These are phyloP conservation scores for Avena atlantica DNA, from an alignment of 176 grass and related monocot species.

Conservation along the genomic window DNA sequence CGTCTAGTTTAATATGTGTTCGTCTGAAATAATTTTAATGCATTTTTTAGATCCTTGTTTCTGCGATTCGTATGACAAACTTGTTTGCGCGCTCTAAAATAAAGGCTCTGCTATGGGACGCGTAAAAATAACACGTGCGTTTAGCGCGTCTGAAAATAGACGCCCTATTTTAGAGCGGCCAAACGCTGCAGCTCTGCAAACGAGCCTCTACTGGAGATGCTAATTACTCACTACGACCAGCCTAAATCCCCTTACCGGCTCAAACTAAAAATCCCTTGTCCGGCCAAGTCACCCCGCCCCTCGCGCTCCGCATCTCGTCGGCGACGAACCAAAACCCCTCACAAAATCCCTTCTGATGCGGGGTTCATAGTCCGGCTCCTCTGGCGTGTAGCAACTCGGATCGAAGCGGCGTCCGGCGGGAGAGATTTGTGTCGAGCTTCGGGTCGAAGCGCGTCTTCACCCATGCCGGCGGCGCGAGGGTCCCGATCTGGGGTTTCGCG, in stretches of 20 bases:
- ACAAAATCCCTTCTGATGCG: constrained; percentile 36
- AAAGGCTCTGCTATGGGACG: too few relatives aligned
- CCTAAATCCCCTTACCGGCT: background rate
- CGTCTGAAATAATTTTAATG: too few relatives aligned
- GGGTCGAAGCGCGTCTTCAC: constrained; percentile 25
- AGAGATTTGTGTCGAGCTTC: background rate
- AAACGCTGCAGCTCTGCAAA: too few relatives aligned
- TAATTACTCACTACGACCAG: too few relatives aligned
- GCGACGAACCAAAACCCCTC: constrained; percentile 31
- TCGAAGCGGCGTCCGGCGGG: constrained; percentile 24
- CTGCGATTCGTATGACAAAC: too few relatives aligned
- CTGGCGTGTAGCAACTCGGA: constrained; percentile 29
- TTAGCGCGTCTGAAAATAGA: too few relatives aligned
- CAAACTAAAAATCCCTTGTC: background rate
- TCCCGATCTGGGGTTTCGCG: constrained; percentile 47
- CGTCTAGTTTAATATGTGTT: too few relatives aligned
- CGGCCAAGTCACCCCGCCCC: constrained; percentile 47
- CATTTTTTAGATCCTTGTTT: too few relatives aligned
- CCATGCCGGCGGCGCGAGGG: constrained; percentile 39
- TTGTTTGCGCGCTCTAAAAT: too few relatives aligned
- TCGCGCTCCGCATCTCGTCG: constrained; percentile 51
- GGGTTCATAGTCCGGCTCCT: background rate
- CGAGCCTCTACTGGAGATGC: too few relatives aligned
- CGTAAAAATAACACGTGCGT: too few relatives aligned
- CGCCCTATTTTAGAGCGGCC: too few relatives aligned